phyloP scores from a whole-genome alignment of 352 stramenopile genomes.

The Globisporangium barbulae region DNA sequence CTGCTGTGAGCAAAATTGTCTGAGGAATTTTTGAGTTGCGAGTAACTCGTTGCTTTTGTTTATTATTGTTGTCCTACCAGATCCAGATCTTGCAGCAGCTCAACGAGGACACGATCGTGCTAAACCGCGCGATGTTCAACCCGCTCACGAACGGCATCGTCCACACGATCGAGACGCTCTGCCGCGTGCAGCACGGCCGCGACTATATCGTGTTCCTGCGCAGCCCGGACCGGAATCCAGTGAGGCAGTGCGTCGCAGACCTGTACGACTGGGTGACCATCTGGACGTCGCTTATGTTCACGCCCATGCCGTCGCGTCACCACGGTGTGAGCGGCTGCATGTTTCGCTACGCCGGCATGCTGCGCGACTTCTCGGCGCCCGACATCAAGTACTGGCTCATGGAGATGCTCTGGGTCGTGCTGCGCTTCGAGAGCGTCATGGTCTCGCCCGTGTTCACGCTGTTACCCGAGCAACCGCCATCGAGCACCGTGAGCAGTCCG shows the following conservation, averaged over 20 bases:
- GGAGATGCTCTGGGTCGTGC: slow-evolving; percentile 41
- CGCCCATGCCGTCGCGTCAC: slow-evolving; percentile 11
- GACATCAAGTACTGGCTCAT: slow-evolving; percentile 39
- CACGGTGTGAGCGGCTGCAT: slow-evolving; percentile 15
- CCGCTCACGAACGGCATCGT: slow-evolving; percentile 28
- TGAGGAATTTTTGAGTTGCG: neutral
- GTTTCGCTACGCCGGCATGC: slow-evolving; percentile 32
- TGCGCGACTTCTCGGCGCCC: slow-evolving; percentile 19
- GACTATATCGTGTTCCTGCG: slow-evolving; percentile 33
- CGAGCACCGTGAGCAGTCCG: neutral
- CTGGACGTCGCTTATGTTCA: slow-evolving; percentile 31
- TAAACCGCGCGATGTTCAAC: slow-evolving; percentile 38
- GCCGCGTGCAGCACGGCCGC: slow-evolving; percentile 24
- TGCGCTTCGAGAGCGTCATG: slow-evolving; percentile 43
- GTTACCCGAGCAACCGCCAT: neutral
- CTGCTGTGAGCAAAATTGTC: neutral
- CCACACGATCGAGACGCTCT: slow-evolving; percentile 31
- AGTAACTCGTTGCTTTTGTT: neutral
- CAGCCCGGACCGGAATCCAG: slow-evolving; percentile 22
- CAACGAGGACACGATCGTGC: slow-evolving; percentile 32
- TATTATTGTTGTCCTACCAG: slow-evolving; percentile 1
- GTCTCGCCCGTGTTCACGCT: slow-evolving; percentile 29
- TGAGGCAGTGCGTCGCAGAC: slow-evolving; percentile 20
- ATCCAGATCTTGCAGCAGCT: slow-evolving; percentile 34
- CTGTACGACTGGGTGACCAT: slow-evolving; percentile 28